Percentiles rank a stretch among this genome's conserved stretches.
These are phyloP conservation scores for Hermanozyma aechmeae DNA, from an alignment of 805 yeast species.

Conservation along the genomic window DNA sequence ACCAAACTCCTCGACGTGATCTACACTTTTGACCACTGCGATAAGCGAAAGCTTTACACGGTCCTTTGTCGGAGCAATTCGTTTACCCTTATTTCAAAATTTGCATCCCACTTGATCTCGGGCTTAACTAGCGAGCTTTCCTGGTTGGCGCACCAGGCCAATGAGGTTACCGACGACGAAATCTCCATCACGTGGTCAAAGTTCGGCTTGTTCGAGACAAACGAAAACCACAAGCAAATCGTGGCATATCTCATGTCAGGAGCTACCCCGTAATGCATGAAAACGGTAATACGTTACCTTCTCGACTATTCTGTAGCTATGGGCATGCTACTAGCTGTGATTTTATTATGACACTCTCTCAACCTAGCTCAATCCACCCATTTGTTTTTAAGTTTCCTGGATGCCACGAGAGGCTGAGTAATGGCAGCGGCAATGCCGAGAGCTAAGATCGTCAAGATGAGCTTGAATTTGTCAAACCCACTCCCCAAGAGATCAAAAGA, in stretches of 20 bases:
- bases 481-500: slow-evolving; percentile 70
- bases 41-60: slow-evolving; percentile 4
- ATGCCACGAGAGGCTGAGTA: slow-evolving; percentile 49
- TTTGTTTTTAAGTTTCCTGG: slow-evolving; percentile 40
- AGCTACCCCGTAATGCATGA: slow-evolving; percentile 1
- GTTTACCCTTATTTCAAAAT: slow-evolving; percentile 22
- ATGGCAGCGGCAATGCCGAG: slow-evolving; percentile 38
- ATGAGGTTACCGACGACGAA: slow-evolving; percentile 2
- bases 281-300: neutral
- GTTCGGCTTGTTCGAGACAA: slow-evolving; percentile 18
- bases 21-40: slow-evolving; percentile 6
- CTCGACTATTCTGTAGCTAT: neutral
- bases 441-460: slow-evolving; percentile 49
- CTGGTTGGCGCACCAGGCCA: slow-evolving; percentile 25
- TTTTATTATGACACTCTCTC: neutral
- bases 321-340: neutral
- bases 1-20: slow-evolving; percentile 7
- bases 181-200: slow-evolving; percentile 12
- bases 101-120: slow-evolving; percentile 25
- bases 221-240: slow-evolving; percentile 5
- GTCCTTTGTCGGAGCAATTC: slow-evolving; percentile 4
- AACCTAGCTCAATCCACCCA: slow-evolving; percentile 34
- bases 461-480: slow-evolving; percentile 57
- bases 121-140: slow-evolving; percentile 30
- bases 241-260: slow-evolving; percentile 5